These are phyloP conservation scores for Cryptosporidium viatorum DNA, from an alignment of 169 alveolate genomes.

Conservation along the genomic window DNA sequence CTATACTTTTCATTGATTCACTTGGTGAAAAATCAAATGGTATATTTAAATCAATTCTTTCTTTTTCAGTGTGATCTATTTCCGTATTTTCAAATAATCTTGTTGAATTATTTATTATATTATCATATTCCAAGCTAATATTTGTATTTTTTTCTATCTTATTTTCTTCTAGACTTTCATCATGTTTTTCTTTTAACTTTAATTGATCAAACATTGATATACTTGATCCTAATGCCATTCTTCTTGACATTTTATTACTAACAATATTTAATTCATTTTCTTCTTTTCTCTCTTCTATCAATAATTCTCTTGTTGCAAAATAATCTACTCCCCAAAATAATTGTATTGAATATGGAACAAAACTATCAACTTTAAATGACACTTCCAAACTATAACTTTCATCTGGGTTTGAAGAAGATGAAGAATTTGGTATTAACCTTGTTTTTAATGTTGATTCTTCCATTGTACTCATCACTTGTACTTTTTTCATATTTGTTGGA, in stretches of 20 bases:
- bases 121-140: background rate
- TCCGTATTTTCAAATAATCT: background rate
- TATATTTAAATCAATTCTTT: background rate
- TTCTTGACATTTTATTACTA: background rate
- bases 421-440: constrained; percentile 44
- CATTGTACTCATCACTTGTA: background rate
- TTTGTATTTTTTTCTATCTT: background rate
- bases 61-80: background rate
- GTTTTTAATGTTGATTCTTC: constrained; percentile 49
- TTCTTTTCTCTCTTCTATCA: background rate
- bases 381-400: constrained; percentile 50
- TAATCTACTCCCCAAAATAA: constrained; percentile 62
- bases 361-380: constrained; percentile 45
- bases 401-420: constrained; percentile 74
- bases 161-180: background rate
- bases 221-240: constrained; percentile 54
- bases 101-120: background rate
- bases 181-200: background rate
- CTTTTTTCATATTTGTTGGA: constrained; percentile 23
- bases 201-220: constrained; percentile 22
- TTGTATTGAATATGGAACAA: constrained; percentile 28
- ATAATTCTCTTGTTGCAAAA: background rate
- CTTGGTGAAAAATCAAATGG: constrained; percentile 55
- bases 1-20: constrained; percentile 12
- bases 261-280: background rate